Conservation (phyloP, 148 eudicot species). For the Polygonum maritimum region DNA sequence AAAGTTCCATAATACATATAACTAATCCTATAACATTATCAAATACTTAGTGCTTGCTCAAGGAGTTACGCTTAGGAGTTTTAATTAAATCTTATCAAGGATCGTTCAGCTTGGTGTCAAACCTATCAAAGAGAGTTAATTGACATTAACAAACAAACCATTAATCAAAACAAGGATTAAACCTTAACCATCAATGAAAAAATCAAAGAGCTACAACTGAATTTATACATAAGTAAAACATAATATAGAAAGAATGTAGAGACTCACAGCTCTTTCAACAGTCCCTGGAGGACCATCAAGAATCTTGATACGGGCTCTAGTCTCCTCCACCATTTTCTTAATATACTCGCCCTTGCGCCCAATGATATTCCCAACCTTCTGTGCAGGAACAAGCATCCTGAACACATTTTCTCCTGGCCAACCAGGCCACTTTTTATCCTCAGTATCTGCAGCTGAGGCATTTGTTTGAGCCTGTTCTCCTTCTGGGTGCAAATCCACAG, state of each 20-base stretch:
- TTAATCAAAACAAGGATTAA: background rate
- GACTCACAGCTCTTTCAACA: slow-evolving; percentile 88
- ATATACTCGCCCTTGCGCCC: slow-evolving; percentile 97
- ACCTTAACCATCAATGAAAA: background rate
- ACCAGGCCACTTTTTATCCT: slow-evolving; percentile 93
- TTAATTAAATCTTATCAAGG: background rate
- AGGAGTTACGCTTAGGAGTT: background rate
- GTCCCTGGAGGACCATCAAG: slow-evolving; percentile 96
- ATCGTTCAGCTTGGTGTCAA: background rate
- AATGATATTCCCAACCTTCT: slow-evolving; percentile 86
- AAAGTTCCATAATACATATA: background rate
- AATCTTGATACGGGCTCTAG: slow-evolving; percentile 86
- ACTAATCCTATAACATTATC: background rate
- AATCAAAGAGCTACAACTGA: background rate
- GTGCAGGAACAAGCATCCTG: slow-evolving; percentile 79
- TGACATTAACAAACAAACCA: background rate
- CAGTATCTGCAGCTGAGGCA: slow-evolving; percentile 21
- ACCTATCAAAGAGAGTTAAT: background rate
- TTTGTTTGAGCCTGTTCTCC: slow-evolving; percentile 29
- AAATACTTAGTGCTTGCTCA: background rate
- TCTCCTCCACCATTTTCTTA: slow-evolving; percentile 91
- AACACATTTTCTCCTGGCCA: slow-evolving; percentile 99
- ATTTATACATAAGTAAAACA: background rate
- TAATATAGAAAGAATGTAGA: background rate
- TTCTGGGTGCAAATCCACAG: slow-evolving; percentile 25